Evolutionary conservation across 805 yeast genomes (phyloP).

Genomic region (Torulaspora franciscae): DNA sequence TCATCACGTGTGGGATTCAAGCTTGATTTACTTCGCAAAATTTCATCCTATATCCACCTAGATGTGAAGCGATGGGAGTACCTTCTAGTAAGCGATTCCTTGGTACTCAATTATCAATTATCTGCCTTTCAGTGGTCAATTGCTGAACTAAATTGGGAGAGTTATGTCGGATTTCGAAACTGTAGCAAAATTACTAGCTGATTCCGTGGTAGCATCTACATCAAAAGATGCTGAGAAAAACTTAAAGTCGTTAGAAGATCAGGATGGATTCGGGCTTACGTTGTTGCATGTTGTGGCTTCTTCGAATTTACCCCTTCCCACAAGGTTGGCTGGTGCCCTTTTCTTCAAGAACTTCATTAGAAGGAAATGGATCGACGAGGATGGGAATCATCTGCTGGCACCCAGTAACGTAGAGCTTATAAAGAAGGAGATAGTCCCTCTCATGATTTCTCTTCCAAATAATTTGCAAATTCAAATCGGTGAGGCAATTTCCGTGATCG

Average conservation of each 20-base stretch:
- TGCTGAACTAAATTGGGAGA: not conserved
- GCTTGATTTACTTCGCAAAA: conserved; percentile 1
- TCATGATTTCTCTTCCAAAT: conserved; percentile 79
- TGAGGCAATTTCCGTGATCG: conserved; percentile 86
- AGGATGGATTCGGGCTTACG: conserved; percentile 70
- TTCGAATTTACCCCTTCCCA: conserved; percentile 45
- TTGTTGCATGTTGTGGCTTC: conserved; percentile 75
- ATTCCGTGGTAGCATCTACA: conserved; percentile 58
- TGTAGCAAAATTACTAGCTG: conserved; percentile 52
- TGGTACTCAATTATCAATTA: not conserved
- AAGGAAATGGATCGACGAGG: conserved; percentile 85
- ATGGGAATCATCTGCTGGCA: conserved; percentile 68
- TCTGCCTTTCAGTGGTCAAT: not conserved
- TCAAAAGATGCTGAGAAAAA: conserved; percentile 65
- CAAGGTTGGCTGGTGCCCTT: conserved; percentile 82
- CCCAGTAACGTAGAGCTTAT: conserved; percentile 58
- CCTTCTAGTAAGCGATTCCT: not conserved
- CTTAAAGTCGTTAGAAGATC: conserved; percentile 56
- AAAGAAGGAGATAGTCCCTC: conserved; percentile 71
- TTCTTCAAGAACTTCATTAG: conserved; percentile 84
- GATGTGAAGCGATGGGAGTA: not conserved
- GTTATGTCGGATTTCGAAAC: conserved; percentile 47
- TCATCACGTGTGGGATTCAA: not conserved
- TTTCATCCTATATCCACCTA: not conserved
- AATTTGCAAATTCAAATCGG: conserved; percentile 89